These are phyloP conservation scores for Wakefieldia striispora DNA, from an alignment of 768 basidiomycete species.

Conservation along the genomic window DNA sequence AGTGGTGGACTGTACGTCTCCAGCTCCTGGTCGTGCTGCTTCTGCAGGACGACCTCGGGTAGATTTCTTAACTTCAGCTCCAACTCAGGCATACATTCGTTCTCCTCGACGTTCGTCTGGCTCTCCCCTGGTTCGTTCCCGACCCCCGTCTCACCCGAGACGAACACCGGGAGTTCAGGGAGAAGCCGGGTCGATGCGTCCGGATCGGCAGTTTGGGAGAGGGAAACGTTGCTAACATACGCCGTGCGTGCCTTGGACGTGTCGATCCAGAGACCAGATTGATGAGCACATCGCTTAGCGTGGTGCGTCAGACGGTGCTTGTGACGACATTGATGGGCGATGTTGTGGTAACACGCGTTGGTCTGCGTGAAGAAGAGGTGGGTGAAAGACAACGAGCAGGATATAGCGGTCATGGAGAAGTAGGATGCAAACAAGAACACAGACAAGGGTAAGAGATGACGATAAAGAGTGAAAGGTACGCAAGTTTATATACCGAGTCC, in stretches of 20 bases:
- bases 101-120: too few species aligned
- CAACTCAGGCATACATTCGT: background rate
- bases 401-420: constrained; percentile 2
- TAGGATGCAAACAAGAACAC: background rate
- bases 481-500: background rate
- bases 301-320: constrained; percentile 39
- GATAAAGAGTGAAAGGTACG: background rate
- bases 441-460: background rate
- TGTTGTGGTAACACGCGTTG: constrained; percentile 39
- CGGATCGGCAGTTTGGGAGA: too few species aligned
- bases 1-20: too few species aligned
- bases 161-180: constrained; percentile 29
- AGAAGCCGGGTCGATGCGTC: constrained; percentile 29
- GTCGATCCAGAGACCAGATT: constrained; percentile 45
- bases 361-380: constrained; percentile 42
- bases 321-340: constrained; percentile 40
- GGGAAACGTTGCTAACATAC: too few species aligned
- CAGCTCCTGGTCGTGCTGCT: too few species aligned
- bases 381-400: constrained; percentile 23
- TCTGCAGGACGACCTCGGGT: background rate
- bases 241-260: constrained; percentile 36
- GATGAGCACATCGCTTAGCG: constrained; percentile 46
- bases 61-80: background rate
- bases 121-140: background rate
- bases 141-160: background rate